Base-by-base conservation (phyloP, 768 basidiomycete genomes). In the Pholiota conissans region DNA sequence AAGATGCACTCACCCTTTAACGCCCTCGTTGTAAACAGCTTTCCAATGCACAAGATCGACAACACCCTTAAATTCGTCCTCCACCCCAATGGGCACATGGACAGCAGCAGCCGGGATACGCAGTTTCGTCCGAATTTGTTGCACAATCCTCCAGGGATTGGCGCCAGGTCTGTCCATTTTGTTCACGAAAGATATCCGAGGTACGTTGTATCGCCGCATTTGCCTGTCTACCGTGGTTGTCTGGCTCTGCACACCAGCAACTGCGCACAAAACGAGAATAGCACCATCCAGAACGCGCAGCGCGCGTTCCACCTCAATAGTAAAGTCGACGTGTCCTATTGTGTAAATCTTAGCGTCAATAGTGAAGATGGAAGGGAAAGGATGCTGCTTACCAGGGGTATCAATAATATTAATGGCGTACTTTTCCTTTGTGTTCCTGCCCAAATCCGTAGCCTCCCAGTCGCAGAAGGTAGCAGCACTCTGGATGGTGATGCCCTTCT, bases 401-500 rank as follows among this genome's bases (percentile, higher is more conserved):
- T 99, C 97, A 65, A 99, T 98, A 58, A 99, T 98, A 71, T 99
- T 99, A 69, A 98, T 85, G 9, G 91, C 89, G 72, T 91, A 98
- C 62, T 94, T 92, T 63, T 91, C 82, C 67, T 85, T 86, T 34
- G 81, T 82, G 48, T 75, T 76, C 18, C 83, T 83, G 2, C 75
- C 72, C 3, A 86, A 84, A 50, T 86, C 77, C 2, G 76, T 81
- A 0, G 91, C 83, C 55, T 90, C 82, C 97, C 97, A 99, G 69
- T 98, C 96, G 64, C 94, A 96, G 74, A 95, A 99, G 0, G 97
- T 98, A 1, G 97, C 97, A 3, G 97, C 97, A 66, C 92, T 95
- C 74, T 99, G 97, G 61, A 99, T 99, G 30, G 97, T 99, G 66
- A 99, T 99, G 35, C 97, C 97, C 76, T 99, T 98, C 74, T 98